Conservation (phyloP, 352 stramenopile genomes). For the Globisporangium iwayamae region DNA sequence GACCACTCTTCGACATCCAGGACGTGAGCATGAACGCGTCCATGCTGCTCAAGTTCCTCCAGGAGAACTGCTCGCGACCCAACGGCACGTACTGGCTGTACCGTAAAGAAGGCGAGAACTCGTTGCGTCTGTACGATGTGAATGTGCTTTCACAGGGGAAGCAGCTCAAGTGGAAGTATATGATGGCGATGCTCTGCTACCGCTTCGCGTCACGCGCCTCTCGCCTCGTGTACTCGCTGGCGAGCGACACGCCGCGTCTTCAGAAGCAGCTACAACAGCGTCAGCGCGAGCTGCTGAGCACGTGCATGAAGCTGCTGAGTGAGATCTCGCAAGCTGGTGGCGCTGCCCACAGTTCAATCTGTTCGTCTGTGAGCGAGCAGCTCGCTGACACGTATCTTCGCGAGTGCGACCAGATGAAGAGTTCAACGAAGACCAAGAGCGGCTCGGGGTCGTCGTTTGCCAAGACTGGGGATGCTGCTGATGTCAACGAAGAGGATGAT, state of each 20-base stretch:
- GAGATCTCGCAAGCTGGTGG: conserved; percentile 68
- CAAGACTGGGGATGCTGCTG: not conserved
- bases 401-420: conserved; percentile 36
- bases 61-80: conserved; percentile 78
- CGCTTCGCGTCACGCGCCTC: conserved; percentile 74
- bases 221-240: conserved; percentile 58
- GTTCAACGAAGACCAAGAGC: not conserved
- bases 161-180: conserved; percentile 89
- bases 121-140: conserved; percentile 78
- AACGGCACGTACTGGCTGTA: conserved; percentile 86
- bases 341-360: conserved; percentile 67
- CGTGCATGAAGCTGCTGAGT: conserved; percentile 66
- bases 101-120: conserved; percentile 75
- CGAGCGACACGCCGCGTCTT: conserved; percentile 44
- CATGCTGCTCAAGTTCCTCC: conserved; percentile 84
- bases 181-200: conserved; percentile 89
- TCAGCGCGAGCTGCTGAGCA: conserved; percentile 71
- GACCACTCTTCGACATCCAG: conserved; percentile 77
- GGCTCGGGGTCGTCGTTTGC: not conserved
- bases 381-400: conserved; percentile 79
- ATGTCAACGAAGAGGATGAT: conserved; percentile 10
- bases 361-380: conserved; percentile 74
- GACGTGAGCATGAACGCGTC: conserved; percentile 86
- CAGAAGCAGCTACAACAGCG: conserved; percentile 67
- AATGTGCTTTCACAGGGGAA: conserved; percentile 79